A percentile compares a stretch with the other conserved stretches of the same genome.
phyloP scores from a whole-genome alignment of 495 filamentous ascomycete species.

The Podospora australis region DNA sequence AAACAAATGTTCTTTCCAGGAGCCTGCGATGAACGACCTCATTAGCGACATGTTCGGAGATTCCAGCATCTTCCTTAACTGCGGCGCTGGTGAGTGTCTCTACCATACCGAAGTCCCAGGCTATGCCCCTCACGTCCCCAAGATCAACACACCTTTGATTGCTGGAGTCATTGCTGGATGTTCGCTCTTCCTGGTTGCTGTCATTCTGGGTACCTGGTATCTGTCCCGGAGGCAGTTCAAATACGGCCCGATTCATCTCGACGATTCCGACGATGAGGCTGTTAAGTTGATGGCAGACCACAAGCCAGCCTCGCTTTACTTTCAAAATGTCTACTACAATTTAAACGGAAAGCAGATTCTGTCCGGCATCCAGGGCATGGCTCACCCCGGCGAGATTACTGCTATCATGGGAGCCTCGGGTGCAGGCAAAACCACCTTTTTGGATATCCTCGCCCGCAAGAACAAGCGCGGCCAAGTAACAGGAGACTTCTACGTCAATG shows the following conservation, averaged over 20 bases:
- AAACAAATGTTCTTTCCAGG: slow-evolving; percentile 71
- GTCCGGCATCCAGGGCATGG: slow-evolving; percentile 69
- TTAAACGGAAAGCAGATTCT: slow-evolving; percentile 87
- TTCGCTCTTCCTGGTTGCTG: slow-evolving; percentile 77
- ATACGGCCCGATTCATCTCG: slow-evolving; percentile 70
- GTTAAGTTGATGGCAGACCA: slow-evolving; percentile 83
- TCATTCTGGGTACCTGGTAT: slow-evolving; percentile 82
- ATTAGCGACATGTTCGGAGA: slow-evolving; percentile 88
- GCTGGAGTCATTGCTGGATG: slow-evolving; percentile 87
- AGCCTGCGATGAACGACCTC: slow-evolving; percentile 83
- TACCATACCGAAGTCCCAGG: slow-evolving; percentile 89
- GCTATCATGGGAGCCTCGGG: slow-evolving; percentile 98
- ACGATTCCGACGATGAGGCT: slow-evolving; percentile 85
- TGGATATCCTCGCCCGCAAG: slow-evolving; percentile 95
- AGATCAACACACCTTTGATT: slow-evolving; percentile 95
- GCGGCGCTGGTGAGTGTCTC: slow-evolving; percentile 84
- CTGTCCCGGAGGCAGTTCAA: slow-evolving; percentile 66
- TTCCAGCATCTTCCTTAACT: slow-evolving; percentile 74
- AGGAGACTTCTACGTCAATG: slow-evolving; percentile 90
- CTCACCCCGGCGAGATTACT: slow-evolving; percentile 82
- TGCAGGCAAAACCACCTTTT: slow-evolving; percentile 93
- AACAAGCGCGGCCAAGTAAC: slow-evolving; percentile 80
- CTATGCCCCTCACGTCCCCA: slow-evolving; percentile 79
- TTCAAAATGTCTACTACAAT: slow-evolving; percentile 79
- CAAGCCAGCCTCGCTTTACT: slow-evolving; percentile 81